Evolutionary conservation across 495 filamentous ascomycete genomes (phyloP), one percentile per base, ranked within the genome.

Genomic region (Neurospora sp.): DNA sequence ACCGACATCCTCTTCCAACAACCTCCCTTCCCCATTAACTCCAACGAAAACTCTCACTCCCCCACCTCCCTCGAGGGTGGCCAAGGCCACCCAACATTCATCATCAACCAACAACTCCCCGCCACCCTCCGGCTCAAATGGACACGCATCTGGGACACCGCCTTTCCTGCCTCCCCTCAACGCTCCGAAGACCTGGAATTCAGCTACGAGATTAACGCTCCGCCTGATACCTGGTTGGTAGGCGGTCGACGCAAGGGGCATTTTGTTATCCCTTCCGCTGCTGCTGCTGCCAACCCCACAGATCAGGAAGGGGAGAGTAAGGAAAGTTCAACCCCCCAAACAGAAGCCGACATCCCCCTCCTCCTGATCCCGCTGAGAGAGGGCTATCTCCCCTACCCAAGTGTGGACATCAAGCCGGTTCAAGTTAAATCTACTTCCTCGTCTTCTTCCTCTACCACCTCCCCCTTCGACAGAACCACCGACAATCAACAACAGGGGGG

Each of bases 231-330:
- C 1, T 99, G 94, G 95, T 86, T 97, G 1, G 82, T 98, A 5
- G 94, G 93, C 39, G 96, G 96, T 0, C 87, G 90, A 42, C 86
- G 92, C 31, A 91, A 91, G 73, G 91, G 89, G 1, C 92, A 93
- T 74, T 97, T 97, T 80, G 86, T 88, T 3, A 27, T 27, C 27
- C 27, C 27, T 27, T 27, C 27, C 27, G 27, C 27, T 27, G 27
- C 27, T 27, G 27, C 27, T 27, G 27, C 27, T 27, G 27, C 27
- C 27, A 27, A 27, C 2, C 27, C 27, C 27, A 27, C 27, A 31
- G 27, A 31, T 31, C 2, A 31, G 27, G 27, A 31, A 31, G 3
- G 27, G 27, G 27, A 77, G 35, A 74, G 83, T 27, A 27, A 27
- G 7, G 86, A 90, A 74, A 79, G 77, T 38, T 81, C 78, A 40